Conservation (phyloP, 371 early-diverging fungal species). For the Mucor irregularis region DNA sequence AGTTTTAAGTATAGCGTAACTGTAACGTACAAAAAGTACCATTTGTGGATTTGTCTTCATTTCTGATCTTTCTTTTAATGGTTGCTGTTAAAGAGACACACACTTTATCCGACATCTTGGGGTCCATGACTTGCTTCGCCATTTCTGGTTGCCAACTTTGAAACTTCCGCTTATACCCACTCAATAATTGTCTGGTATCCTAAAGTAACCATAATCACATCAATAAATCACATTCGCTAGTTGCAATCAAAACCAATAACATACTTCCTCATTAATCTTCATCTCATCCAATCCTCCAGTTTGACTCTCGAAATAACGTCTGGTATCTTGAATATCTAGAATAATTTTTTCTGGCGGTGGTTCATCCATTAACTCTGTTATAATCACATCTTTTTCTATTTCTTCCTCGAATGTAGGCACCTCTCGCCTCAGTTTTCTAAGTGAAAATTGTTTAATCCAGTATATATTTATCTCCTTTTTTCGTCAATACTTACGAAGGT, state of each 20-base stretch:
- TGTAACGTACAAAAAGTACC: too few species aligned
- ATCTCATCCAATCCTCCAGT: conserved; percentile 37
- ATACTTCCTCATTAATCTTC: conserved; percentile 21
- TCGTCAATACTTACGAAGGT: conserved; percentile 27
- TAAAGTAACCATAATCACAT: too few species aligned
- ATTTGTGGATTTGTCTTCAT: conserved; percentile 25
- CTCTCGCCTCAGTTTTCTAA: conserved; percentile 17
- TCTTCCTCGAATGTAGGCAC: conserved; percentile 32
- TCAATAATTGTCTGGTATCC: conserved; percentile 25
- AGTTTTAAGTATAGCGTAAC: too few species aligned
- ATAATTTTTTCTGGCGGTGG: conserved; percentile 51
- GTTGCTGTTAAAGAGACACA: conserved; percentile 31
- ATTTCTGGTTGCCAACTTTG: conserved; percentile 44
- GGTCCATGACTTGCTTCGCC: conserved; percentile 37
- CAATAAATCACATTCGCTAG: too few species aligned
- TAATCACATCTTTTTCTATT: conserved; percentile 53
- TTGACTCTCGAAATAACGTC: conserved; percentile 80
- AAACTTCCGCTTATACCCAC: conserved; percentile 34
- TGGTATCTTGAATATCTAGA: conserved; percentile 75
- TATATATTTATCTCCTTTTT: background rate
- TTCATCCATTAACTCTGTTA: conserved; percentile 66
- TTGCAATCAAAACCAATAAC: too few species aligned
- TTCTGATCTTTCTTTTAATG: conserved; percentile 36
- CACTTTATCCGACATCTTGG: conserved; percentile 34
- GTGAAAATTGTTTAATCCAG: background rate